These are phyloP conservation scores for Rhynchospora pubera DNA, from an alignment of 176 grass and related monocot species.

Conservation along the genomic window DNA sequence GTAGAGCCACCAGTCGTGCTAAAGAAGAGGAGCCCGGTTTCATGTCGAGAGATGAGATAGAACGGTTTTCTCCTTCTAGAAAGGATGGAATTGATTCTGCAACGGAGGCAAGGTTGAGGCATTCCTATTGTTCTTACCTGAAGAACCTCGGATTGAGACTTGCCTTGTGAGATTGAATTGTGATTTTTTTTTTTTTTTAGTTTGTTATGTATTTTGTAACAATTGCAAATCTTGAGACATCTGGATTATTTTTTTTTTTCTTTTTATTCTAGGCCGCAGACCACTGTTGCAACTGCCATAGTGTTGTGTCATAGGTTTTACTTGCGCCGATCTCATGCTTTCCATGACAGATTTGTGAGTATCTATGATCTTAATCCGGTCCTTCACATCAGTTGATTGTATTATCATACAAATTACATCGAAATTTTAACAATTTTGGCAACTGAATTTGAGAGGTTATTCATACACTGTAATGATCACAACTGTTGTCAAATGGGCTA, in stretches of 20 bases:
- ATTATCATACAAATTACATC: neutral
- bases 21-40: conserved; percentile 33
- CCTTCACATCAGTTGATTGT: neutral
- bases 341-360: conserved; percentile 32
- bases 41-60: conserved; percentile 44
- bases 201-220: neutral
- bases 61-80: conserved; percentile 49
- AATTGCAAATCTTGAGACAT: neutral
- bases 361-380: neutral
- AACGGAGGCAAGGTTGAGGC: conserved; percentile 46
- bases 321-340: conserved; percentile 53
- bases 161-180: conserved; percentile 30
- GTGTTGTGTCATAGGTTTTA: conserved; percentile 76
- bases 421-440: neutral
- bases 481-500: neutral
- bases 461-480: neutral
- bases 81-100: conserved; percentile 38
- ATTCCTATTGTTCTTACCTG: conserved; percentile 59
- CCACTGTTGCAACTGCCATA: conserved; percentile 52
- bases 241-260: neutral
- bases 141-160: conserved; percentile 40
- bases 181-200: neutral
- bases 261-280: conserved; percentile 39
- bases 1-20: neutral
- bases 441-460: neutral